Evolutionary conservation across 108 stramenopile genomes (phyloP), one percentile per base, ranked within the genome.

Genomic region (Parmales sp.): DNA sequence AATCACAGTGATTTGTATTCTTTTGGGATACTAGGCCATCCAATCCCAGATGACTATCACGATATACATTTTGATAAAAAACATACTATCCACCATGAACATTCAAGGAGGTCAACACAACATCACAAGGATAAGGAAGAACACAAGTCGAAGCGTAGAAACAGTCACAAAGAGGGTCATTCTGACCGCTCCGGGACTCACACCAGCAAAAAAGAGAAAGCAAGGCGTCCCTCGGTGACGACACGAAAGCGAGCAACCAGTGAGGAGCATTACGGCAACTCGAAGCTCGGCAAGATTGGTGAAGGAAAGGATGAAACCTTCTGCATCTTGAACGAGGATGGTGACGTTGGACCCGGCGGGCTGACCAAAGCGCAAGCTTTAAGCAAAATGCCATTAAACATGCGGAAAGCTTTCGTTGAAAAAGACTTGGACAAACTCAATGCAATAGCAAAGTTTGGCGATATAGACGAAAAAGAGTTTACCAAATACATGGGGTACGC

Each of bases 41-140:
- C 13, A 2, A 34, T 60, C 16, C 54, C 54, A 2, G 54, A 60
- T 28, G 36, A 60, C 20, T 60, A 60, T 16, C 54, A 60, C 54
- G 54, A 60, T 34, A 18, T 60, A 13, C 29, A 60, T 60, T 60
- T 60, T 20, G 54, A 60, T 7, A 34, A 60, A 6, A 50, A 50
- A 19, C n/a, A 16, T n/a, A 22, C 49, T 50, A 5, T 20, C 19
- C 49, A 50, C 49, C 5, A 50, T 50, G 49, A 50, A 5, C 11
- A 50, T 13, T 50, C 49, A 20, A 18, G 23, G n/a, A n/a, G 49
- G 6, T n/a, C 20, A 18, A 48, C 19, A 18, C 22, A 48, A 18
- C 46, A 23, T 18, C 5, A 23, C 4, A 48, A 48, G 23, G 22
- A 48, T 23, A 23, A 48, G 23, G 46, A 48, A 60, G 20, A 60